These are phyloP conservation scores for Isabelozyma pseudorhagii DNA, from an alignment of 805 yeast genomes.

Conservation along the genomic window DNA sequence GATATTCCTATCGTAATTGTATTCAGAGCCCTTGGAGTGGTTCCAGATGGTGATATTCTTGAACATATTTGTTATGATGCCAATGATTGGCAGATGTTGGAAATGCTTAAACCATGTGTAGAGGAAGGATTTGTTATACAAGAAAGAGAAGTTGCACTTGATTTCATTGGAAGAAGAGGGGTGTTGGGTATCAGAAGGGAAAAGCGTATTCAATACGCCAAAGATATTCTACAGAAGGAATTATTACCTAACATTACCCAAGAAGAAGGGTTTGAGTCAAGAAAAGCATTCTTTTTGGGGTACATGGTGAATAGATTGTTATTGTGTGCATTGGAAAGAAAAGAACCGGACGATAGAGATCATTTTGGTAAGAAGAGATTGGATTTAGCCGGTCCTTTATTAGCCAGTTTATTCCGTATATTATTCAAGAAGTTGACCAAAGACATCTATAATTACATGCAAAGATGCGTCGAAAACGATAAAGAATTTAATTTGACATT, in stretches of 20 bases:
- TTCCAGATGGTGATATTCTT: conserved; percentile 97
- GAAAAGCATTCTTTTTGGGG: conserved; percentile 96
- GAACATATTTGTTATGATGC: conserved; percentile 98
- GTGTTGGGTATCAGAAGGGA: conserved; percentile 95
- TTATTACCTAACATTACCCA: conserved; percentile 96
- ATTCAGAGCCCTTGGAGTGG: conserved; percentile 96
- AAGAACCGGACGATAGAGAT: conserved; percentile 98
- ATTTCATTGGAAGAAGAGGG: conserved; percentile 97
- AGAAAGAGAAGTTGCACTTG: conserved; percentile 96
- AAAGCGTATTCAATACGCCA: conserved; percentile 96
- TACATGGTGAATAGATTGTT: conserved; percentile 95
- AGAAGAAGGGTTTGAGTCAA: conserved; percentile 92
- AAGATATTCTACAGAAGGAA: conserved; percentile 94
- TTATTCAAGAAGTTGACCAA: conserved; percentile 92
- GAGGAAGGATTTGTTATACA: conserved; percentile 98
- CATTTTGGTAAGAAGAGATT: conserved; percentile 98
- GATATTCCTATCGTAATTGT: conserved; percentile 97
- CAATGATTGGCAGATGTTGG: conserved; percentile 99
- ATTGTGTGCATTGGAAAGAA: conserved; percentile 93
- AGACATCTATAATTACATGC: conserved; percentile 97
- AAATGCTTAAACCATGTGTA: conserved; percentile 97
- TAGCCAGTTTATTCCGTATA: conserved; percentile 93
- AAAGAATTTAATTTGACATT: conserved; percentile 94
- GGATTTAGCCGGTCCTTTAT: conserved; percentile 96
- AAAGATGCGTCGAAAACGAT: conserved; percentile 96